Evolutionary conservation across 2,329 filamentous ascomycete genomes (phyloP).

Genomic region (Cladosporium sp.): DNA sequence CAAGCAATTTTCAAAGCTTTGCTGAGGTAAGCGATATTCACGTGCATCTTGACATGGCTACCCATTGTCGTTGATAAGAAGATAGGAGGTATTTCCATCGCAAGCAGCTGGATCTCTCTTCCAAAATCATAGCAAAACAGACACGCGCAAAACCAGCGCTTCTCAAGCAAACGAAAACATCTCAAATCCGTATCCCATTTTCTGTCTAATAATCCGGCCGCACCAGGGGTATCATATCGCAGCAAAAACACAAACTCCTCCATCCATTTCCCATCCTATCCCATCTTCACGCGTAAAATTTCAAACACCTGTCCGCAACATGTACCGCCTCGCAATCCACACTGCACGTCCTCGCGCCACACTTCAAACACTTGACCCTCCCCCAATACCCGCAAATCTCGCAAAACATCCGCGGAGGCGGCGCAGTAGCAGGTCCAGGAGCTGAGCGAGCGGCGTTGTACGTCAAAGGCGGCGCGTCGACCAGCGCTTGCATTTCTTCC

Average conservation of each 20-base stretch:
- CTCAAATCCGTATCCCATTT: no score
- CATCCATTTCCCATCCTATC: background rate
- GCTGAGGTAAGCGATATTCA: no score
- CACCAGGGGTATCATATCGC: slow-evolving; percentile 7
- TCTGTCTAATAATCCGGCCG: background rate
- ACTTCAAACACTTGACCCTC: slow-evolving; percentile 68
- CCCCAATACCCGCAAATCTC: slow-evolving; percentile 82
- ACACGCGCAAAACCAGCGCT: no score
- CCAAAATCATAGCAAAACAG: no score
- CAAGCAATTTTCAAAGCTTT: no score
- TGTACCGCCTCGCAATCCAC: slow-evolving; percentile 69
- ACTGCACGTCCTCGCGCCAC: slow-evolving; percentile 72
- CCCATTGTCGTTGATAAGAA: no score
- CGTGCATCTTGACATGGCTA: no score
- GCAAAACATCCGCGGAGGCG: slow-evolving; percentile 61
- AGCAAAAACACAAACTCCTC: background rate
- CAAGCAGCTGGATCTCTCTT: no score
- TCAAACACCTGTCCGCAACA: slow-evolving; percentile 64
- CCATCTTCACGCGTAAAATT: slow-evolving; percentile 36
- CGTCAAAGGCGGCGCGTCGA: slow-evolving; percentile 60
- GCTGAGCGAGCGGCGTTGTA: slow-evolving; percentile 58
- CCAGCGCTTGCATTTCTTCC: slow-evolving; percentile 57
- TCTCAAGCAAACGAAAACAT: no score
- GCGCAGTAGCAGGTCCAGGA: slow-evolving; percentile 38
- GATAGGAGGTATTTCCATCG: no score